phyloP scores from a whole-genome alignment of 2,329 filamentous ascomycete genomes.

The Shiraia sp. region DNA sequence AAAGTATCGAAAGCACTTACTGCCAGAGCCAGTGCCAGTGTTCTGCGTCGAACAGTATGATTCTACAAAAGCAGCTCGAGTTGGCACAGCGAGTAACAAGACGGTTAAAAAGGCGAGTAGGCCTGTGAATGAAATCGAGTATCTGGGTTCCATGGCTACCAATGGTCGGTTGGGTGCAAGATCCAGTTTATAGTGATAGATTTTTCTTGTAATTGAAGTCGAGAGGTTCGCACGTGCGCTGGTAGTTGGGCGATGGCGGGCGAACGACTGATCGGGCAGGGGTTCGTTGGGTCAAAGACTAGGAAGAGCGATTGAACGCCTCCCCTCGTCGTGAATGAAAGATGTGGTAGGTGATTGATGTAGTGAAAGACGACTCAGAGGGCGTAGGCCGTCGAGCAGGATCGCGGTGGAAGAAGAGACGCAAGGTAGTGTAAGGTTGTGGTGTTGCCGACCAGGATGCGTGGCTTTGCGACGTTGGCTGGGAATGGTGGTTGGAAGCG shows the following conservation, averaged over 20 bases:
- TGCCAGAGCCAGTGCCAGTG: constrained; percentile 37
- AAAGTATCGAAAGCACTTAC: constrained; percentile 33
- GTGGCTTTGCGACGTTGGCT: constrained; percentile 1
- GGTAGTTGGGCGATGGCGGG: too few relatives aligned
- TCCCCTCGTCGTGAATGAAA: constrained; percentile 15
- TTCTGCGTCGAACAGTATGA: constrained; percentile 54
- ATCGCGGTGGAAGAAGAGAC: constrained; percentile 10
- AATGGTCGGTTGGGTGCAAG: constrained; percentile 3
- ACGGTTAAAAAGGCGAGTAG: constrained; percentile 23
- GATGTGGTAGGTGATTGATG: constrained; percentile 4
- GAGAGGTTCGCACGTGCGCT: too few relatives aligned
- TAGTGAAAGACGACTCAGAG: neutral
- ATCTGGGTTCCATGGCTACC: constrained; percentile 18
- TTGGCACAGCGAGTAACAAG: constrained; percentile 16
- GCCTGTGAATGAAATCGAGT: constrained; percentile 12
- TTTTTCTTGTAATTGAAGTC: too few relatives aligned
- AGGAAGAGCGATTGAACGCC: constrained; percentile 30
- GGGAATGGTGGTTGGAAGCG: neutral
- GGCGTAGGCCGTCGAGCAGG: constrained; percentile 7
- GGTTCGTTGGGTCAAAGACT: constrained; percentile 12
- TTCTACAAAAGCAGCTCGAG: constrained; percentile 23
- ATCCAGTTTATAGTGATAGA: too few relatives aligned
- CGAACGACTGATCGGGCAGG: too few relatives aligned
- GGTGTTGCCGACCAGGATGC: constrained; percentile 1
- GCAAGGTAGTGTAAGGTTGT: constrained; percentile 9